Conservation (phyloP, 305 asterid genomes). For the Fraxinus paxiana region DNA sequence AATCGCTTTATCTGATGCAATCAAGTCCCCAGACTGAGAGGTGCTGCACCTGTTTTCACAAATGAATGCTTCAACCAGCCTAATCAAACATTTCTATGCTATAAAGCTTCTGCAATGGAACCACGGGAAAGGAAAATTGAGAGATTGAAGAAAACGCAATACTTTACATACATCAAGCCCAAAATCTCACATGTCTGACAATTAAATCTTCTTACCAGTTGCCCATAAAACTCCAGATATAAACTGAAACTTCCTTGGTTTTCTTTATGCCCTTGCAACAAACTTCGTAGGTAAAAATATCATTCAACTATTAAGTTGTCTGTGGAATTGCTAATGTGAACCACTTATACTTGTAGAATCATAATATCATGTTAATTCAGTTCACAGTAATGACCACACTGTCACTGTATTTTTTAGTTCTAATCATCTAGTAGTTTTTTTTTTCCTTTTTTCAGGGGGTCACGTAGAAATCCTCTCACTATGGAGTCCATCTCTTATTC, state of each 20-base stretch:
- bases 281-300: not conserved
- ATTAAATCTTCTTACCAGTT: not conserved
- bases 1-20: conserved; percentile 70
- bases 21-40: conserved; percentile 65
- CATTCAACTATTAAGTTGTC: not conserved
- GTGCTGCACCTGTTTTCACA: conserved; percentile 72
- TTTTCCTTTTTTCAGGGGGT: not conserved
- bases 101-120: not conserved
- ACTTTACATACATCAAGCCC: not conserved
- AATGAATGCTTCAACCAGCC: conserved; percentile 15
- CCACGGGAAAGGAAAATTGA: not conserved
- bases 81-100: not conserved
- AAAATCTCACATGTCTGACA: not conserved
- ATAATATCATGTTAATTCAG: not conserved
- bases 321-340: not conserved
- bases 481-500: not conserved
- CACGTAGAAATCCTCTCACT: not conserved
- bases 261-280: not conserved
- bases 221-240: not conserved
- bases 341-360: not conserved
- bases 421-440: not conserved
- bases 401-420: not conserved
- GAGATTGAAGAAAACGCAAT: not conserved
- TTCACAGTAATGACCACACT: not conserved
- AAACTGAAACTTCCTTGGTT: not conserved